These are phyloP conservation scores for Noccaea bulbosa DNA, from an alignment of 345 rosid species.

Conservation along the genomic window DNA sequence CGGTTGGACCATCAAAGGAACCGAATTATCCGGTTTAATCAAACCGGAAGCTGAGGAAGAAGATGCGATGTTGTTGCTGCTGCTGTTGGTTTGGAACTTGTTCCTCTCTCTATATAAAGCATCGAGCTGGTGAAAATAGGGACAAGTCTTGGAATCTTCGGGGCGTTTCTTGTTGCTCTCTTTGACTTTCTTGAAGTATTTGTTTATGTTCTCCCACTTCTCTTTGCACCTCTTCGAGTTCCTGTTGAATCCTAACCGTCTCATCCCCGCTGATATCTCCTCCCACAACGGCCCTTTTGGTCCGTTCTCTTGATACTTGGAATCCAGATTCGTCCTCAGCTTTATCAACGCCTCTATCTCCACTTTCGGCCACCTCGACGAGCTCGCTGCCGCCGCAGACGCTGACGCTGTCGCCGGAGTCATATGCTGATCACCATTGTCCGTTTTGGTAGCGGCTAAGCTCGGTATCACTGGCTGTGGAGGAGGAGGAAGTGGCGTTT, in stretches of 20 bases:
- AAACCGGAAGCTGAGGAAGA: conserved; percentile 39
- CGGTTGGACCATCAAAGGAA: conserved; percentile 66
- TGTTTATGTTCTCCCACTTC: conserved; percentile 86
- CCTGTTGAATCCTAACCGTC: conserved; percentile 63
- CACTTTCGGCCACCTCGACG: conserved; percentile 62
- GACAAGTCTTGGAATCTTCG: conserved; percentile 79
- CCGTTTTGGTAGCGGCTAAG: conserved; percentile 34
- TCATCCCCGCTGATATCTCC: conserved; percentile 70
- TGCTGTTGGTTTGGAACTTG: conserved; percentile 40
- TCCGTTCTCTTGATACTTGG: conserved; percentile 55
- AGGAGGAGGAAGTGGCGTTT: conserved; percentile 20
- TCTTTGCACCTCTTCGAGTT: conserved; percentile 80
- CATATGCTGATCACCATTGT: conserved; percentile 43
- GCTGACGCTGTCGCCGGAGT: conserved; percentile 25
- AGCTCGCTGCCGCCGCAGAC: conserved; percentile 29
- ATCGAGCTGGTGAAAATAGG: conserved; percentile 73
- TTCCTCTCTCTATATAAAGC: conserved; percentile 61
- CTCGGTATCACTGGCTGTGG: neutral
- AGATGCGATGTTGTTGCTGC: conserved; percentile 25
- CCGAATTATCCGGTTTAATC: conserved; percentile 51
- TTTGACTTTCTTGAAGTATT: conserved; percentile 80
- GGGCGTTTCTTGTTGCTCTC: conserved; percentile 78
- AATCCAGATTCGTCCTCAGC: conserved; percentile 51
- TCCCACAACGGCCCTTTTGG: conserved; percentile 84
- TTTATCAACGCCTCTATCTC: conserved; percentile 56